phyloP scores from a whole-genome alignment of 1,139 yeast genomes.

The Entelexis paramagnoliae region DNA sequence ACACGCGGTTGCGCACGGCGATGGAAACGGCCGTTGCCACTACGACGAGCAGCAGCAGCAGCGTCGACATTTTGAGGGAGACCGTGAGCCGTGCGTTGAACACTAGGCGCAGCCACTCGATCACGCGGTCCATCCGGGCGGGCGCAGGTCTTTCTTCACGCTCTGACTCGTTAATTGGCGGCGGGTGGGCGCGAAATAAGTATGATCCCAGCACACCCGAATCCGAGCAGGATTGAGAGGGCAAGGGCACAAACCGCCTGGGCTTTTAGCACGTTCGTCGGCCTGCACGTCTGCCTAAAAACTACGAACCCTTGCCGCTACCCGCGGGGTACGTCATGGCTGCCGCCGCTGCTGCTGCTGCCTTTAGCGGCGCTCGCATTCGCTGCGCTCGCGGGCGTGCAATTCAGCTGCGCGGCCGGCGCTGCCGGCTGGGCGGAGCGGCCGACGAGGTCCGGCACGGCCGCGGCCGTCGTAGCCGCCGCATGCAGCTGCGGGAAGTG shows the following conservation, averaged over 20 bases:
- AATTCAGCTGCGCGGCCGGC: neutral
- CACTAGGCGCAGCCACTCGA: neutral
- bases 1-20: conserved; percentile 41
- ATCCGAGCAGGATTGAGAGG: neutral
- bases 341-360: neutral
- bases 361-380: neutral
- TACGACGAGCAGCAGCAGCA: conserved; percentile 12
- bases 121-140: neutral
- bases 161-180: neutral
- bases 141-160: neutral
- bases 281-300: neutral
- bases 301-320: neutral
- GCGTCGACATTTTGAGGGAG: conserved; percentile 18
- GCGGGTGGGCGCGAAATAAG: neutral
- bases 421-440: neutral
- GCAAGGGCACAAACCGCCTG: neutral
- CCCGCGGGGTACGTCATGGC: neutral
- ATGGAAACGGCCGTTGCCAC: conserved; percentile 27
- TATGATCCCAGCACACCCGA: too few species aligned
- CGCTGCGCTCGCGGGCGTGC: neutral
- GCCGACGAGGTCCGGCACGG: neutral
- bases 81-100: conserved; percentile 12
- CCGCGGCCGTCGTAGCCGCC: neutral
- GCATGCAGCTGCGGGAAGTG: conserved; percentile 9
- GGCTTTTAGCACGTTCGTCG: neutral